Conservation (phyloP, 768 basidiomycete genomes). For the Candolleomyces efflorescens region DNA sequence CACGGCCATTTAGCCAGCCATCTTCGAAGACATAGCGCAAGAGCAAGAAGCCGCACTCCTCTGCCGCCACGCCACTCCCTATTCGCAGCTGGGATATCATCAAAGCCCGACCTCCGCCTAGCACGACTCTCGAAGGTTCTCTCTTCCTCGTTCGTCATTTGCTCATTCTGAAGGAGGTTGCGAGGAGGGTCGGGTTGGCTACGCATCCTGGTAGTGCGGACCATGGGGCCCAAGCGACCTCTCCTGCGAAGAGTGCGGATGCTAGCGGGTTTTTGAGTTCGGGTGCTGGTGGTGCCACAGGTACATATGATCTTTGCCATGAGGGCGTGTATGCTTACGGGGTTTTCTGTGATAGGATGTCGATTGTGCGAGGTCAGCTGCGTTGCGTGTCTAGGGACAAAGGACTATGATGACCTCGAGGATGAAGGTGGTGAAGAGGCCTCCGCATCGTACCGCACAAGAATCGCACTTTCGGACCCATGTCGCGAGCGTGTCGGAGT, state of each 20-base stretch:
- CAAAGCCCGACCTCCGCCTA: constrained; percentile 42
- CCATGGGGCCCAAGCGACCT: neutral
- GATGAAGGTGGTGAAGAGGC: neutral
- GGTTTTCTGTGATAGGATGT: too few relatives aligned
- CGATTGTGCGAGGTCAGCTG: too few relatives aligned
- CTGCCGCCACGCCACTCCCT: constrained; percentile 83
- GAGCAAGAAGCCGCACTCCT: constrained; percentile 82
- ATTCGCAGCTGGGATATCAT: constrained; percentile 63
- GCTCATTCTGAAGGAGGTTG: constrained; percentile 87
- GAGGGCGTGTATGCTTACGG: too few relatives aligned
- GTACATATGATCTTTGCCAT: too few relatives aligned
- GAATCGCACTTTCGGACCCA: constrained; percentile 90
- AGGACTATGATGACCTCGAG: constrained; percentile 18
- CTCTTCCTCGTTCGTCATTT: constrained; percentile 91
- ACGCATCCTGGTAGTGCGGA: constrained; percentile 30
- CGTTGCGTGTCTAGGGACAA: too few relatives aligned
- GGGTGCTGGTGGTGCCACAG: constrained; percentile 49
- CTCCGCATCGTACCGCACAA: constrained; percentile 34
- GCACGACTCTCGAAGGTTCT: constrained; percentile 60
- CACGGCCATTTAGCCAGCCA: constrained; percentile 60
- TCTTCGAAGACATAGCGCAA: constrained; percentile 97
- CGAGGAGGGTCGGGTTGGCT: constrained; percentile 60
- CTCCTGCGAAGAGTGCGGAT: neutral
- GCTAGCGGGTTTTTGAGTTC: neutral
- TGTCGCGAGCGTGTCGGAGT: constrained; percentile 68